A percentile compares a stretch with the other conserved stretches of the same genome.
phyloP scores from a whole-genome alignment of 2,329 filamentous ascomycete species.

The Curvularia eragrostidis region DNA sequence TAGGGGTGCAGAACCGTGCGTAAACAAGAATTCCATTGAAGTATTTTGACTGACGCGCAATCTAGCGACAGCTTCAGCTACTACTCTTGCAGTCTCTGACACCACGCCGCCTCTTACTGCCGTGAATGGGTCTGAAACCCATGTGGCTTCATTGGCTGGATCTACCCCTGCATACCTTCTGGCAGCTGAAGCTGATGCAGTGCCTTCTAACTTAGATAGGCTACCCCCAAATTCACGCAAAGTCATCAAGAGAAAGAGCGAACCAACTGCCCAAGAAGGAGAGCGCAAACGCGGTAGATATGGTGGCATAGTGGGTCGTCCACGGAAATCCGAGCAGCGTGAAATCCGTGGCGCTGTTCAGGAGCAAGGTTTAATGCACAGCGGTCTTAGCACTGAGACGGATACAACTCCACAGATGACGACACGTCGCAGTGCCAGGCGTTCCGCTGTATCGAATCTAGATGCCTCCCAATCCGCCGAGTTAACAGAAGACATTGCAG shows the following conservation, averaged over 20 bases:
- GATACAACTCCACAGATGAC: slow-evolving; percentile 7
- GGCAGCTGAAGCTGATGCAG: slow-evolving; percentile 29
- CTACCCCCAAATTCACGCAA: slow-evolving; percentile 22
- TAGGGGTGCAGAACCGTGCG: neutral
- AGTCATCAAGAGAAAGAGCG: slow-evolving; percentile 30
- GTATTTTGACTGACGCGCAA: neutral
- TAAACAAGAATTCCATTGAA: neutral
- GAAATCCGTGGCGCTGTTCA: neutral
- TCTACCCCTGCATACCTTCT: slow-evolving; percentile 14
- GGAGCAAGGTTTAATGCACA: neutral
- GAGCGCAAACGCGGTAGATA: slow-evolving; percentile 22
- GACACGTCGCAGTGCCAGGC: slow-evolving; percentile 25
- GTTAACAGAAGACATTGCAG: neutral
- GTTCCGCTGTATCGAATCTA: slow-evolving; percentile 9
- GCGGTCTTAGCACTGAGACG: neutral
- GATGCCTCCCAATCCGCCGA: neutral
- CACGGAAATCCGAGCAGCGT: slow-evolving; percentile 20
- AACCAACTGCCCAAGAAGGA: slow-evolving; percentile 9
- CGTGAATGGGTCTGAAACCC: neutral
- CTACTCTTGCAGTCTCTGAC: neutral
- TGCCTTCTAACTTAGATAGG: slow-evolving; percentile 30
- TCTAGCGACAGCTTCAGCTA: neutral
- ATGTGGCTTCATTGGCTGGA: neutral
- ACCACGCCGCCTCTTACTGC: neutral
- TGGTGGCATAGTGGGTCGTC: slow-evolving; percentile 25